Evolutionary conservation across 305 asterid species (phyloP).

Genomic region (Salvia sclarea): DNA sequence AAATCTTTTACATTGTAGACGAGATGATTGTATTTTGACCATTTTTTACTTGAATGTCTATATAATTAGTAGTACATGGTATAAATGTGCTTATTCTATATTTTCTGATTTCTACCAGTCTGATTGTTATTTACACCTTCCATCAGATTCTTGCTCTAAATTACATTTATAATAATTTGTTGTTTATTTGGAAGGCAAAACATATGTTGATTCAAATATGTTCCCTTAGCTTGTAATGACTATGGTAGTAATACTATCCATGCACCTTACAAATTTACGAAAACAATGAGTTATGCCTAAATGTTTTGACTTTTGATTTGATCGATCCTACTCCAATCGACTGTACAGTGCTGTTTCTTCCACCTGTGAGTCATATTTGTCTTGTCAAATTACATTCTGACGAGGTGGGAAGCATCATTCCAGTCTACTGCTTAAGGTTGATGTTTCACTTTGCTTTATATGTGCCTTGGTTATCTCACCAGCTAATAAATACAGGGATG

Average conservation of each 20-base stretch:
- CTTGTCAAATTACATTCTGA: not conserved
- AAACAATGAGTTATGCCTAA: not conserved
- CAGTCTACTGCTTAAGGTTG: not conserved
- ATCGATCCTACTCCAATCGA: not conserved
- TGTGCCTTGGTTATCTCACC: not conserved
- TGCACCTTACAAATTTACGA: not conserved
- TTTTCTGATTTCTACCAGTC: not conserved
- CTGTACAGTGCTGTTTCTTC: not conserved
- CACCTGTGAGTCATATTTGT: not conserved
- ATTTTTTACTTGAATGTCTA: slow-evolving; percentile 16
- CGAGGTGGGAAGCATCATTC: not conserved
- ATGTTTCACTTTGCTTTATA: too few species aligned
- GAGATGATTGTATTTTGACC: slow-evolving; percentile 6
- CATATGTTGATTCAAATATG: not conserved
- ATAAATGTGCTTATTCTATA: not conserved
- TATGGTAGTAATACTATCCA: not conserved
- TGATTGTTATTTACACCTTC: not conserved
- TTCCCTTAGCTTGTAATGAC: not conserved
- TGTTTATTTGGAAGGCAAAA: not conserved
- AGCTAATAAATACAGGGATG: not conserved
- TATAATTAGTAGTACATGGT: slow-evolving; percentile 15
- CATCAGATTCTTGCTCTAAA: not conserved
- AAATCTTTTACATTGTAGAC: slow-evolving; percentile 29
- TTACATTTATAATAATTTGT: not conserved
- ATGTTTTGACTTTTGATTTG: not conserved